Conservation (phyloP, 257 asterid genomes). For the Capsicum chinense region DNA sequence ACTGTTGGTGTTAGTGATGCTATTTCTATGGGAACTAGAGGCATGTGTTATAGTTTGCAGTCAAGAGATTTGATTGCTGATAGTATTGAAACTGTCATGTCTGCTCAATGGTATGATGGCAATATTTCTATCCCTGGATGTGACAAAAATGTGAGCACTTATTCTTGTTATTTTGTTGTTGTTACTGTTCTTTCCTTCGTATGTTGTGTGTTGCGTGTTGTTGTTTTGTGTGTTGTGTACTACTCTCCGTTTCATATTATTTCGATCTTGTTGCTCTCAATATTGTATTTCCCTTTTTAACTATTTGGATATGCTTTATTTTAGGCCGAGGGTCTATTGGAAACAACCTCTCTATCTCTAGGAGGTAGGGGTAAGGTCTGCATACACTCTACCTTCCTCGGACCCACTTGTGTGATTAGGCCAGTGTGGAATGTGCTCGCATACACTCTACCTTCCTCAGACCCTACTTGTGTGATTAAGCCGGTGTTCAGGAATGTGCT, state of each 20-base stretch:
- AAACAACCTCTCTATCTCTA: not conserved
- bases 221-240: too few species aligned
- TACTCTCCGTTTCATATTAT: not conserved
- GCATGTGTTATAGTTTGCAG: constrained; percentile 97
- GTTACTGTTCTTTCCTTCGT: too few species aligned
- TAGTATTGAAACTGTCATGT: constrained; percentile 96
- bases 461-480: too few species aligned
- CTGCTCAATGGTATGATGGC: constrained; percentile 99
- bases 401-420: too few species aligned
- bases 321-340: not conserved
- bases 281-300: too few species aligned
- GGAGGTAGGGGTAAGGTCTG: not conserved
- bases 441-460: too few species aligned
- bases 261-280: not conserved
- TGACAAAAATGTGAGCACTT: constrained; percentile 76
- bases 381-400: too few species aligned
- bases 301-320: too few species aligned
- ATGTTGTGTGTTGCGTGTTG: too few species aligned
- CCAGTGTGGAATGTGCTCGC: too few species aligned
- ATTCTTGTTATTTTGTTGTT: too few species aligned
- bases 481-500: too few species aligned
- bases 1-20: constrained; percentile 98
- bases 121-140: constrained; percentile 96
- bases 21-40: constrained; percentile 97
- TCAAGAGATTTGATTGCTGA: constrained; percentile 99